Base-by-base conservation (phyloP, 257 asterid genomes). In the Nicotiana attenuata region DNA sequence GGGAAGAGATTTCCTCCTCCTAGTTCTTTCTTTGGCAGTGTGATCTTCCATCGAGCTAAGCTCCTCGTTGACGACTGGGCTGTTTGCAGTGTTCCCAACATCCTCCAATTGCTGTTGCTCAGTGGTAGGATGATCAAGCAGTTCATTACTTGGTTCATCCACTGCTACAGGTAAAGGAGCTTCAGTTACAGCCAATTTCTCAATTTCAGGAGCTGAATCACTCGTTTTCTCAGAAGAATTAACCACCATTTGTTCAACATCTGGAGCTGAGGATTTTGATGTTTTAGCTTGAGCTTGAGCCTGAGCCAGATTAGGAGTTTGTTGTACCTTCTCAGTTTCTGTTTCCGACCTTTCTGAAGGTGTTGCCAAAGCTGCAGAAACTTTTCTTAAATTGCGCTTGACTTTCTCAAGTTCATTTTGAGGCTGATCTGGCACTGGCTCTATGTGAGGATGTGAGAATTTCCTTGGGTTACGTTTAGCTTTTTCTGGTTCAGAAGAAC, bases 401-500 rank as follows among this genome's bases (percentile, higher is more conserved):
- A 92, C 91, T 89, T 92, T 91, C 89, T 92, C 93, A 14, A 91
- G 91, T 85, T 92, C 95, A 80, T 79, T 81, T 81, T 73, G 80
- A 31, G 79, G 85, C 59, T 85, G 84, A 59, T 88, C 90, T 55
- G 47, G 83, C 26, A 80, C 78, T 11, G 81, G 20, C 82, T 76
- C 83, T 28, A 67, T 15, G 41, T 78, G 83, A 55, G 69, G 76
- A 65, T 68, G 80, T 7, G 47, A 26, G 50, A 68, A 20, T 81
- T 82, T 87, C 82, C 80, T 68, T 4, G 83, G 75, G 68, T 81
- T 81, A 81, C 81, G 83, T 77, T 87, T 85, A 47, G 73, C 63
- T 52, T 85, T 88, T 76, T 77, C 90, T 53, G 71, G 19, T 47
- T 83, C 86, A 73, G 79, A 76, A 81, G 95, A 85, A 84, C 89